Base-by-base conservation (phyloP, 768 basidiomycete species). In the Daedaleopsis sinensis region DNA sequence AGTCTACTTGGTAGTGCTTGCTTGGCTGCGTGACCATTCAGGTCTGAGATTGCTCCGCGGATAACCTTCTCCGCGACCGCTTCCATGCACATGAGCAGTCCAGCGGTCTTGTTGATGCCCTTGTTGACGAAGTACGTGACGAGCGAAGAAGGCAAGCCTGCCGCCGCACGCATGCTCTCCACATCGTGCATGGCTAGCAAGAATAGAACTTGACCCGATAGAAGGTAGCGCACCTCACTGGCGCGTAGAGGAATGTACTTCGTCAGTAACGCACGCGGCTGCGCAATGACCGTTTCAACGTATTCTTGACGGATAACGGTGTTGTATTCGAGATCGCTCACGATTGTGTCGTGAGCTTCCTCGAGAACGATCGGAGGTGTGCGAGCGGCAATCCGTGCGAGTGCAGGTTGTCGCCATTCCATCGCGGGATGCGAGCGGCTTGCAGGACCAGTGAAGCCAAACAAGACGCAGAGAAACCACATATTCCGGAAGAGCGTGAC, bases 401-500 rank as follows among this genome's bases (percentile, higher is more conserved):
- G 78, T 1, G 91, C 89, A 35, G 90, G 87, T 47, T 81, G 78
- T 52, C 93, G 82, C 90, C 93, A 93, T 47, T 88, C 85, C 84
- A 90, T 88, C 1, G 89, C 87, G 23, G 81, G 79, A 48, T 86
- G 86, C 21, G 77, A 79, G 36, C 80, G 79, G 37, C 81, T 79
- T 19, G 78, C 74, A 2, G 71, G 67, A 7, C 76, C 76, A 2
- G 93, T 89, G 66, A 98, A 91, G 21, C 89, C 84, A 68, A 96
- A 94, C 16, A 96, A 82, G 24, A 91, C 84, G 71, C 93, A 94
- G 19, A 98, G 75, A 74, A 96, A 94, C 96, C 96, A 99, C 76
- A 95, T 81, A 69, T 93, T 94, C 47, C 95, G 85, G 82, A 97
- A 98, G 21, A 94, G 78, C 5, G 86, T 78, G 12, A 90, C 86